These are phyloP conservation scores for Claviceps cyperi DNA, from an alignment of 2,329 filamentous ascomycete species.

Conservation along the genomic window DNA sequence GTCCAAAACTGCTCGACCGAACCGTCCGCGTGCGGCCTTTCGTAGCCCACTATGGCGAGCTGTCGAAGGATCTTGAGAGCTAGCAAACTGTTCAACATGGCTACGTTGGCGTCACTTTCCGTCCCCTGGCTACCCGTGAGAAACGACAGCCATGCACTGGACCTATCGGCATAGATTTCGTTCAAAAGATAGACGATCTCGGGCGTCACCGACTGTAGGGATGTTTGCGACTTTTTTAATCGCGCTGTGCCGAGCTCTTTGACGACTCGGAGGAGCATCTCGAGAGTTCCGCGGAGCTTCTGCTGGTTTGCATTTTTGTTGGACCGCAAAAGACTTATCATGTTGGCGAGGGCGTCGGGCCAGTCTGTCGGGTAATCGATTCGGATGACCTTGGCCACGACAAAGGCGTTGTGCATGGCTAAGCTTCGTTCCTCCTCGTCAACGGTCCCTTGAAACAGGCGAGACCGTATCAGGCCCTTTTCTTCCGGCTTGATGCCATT, in stretches of 20 bases:
- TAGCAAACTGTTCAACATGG: slow-evolving; percentile 63
- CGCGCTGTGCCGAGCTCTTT: slow-evolving; percentile 81
- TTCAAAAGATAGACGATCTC: slow-evolving; percentile 72
- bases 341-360: slow-evolving; percentile 46
- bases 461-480: slow-evolving; percentile 60
- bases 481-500: slow-evolving; percentile 61
- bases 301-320: slow-evolving; percentile 39
- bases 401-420: slow-evolving; percentile 76
- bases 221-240: slow-evolving; percentile 58
- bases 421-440: slow-evolving; percentile 62
- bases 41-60: slow-evolving; percentile 67
- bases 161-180: slow-evolving; percentile 63
- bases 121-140: slow-evolving; percentile 43
- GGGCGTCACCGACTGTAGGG: slow-evolving; percentile 63
- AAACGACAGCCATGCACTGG: slow-evolving; percentile 51
- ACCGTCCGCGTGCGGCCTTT: slow-evolving; percentile 64
- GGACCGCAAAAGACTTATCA: slow-evolving; percentile 50
- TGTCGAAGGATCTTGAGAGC: slow-evolving; percentile 69
- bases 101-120: slow-evolving; percentile 42
- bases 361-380: slow-evolving; percentile 84
- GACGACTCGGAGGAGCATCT: slow-evolving; percentile 70
- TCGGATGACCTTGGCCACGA: slow-evolving; percentile 74
- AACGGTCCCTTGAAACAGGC: slow-evolving; percentile 62
- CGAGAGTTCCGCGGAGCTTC: slow-evolving; percentile 56
- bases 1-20: slow-evolving; percentile 71